Evolutionary conservation across 768 basidiomycete species (phyloP).

Genomic region (Sistotremastrum suecicum): DNA sequence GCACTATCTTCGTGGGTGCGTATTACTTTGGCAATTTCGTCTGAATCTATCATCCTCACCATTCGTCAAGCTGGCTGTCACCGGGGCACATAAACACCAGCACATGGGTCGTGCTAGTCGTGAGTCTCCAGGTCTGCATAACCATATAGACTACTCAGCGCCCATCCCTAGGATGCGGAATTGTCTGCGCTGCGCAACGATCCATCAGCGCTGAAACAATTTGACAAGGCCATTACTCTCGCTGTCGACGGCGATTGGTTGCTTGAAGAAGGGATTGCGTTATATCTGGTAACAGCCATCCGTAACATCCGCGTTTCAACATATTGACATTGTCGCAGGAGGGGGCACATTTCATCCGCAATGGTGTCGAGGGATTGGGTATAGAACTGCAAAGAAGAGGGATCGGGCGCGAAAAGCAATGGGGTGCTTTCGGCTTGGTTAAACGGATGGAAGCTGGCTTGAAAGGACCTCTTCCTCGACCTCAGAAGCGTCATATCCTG

Average conservation of each 20-base stretch:
- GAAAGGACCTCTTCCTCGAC: conserved; percentile 30
- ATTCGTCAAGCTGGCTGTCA: conserved; percentile 41
- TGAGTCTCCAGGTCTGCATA: conserved; percentile 17
- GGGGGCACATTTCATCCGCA: conserved; percentile 55
- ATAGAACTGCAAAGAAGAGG: conserved; percentile 53
- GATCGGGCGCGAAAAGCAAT: conserved; percentile 50
- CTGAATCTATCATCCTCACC: not conserved
- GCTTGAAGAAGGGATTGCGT: conserved; percentile 56
- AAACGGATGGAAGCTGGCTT: conserved; percentile 34
- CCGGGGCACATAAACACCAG: conserved; percentile 56
- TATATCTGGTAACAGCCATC: conserved; percentile 37
- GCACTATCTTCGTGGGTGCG: conserved; percentile 42
- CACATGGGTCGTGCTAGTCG: conserved; percentile 56
- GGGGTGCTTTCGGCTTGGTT: conserved; percentile 65
- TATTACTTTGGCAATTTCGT: not conserved
- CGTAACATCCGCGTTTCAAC: not conserved
- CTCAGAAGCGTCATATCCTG: conserved; percentile 41
- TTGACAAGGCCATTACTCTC: conserved; percentile 56
- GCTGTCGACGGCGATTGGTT: conserved; percentile 57
- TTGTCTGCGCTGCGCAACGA: conserved; percentile 42
- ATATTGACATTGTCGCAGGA: conserved; percentile 25
- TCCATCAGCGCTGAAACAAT: conserved; percentile 47
- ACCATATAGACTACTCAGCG: not conserved
- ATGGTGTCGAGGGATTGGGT: conserved; percentile 52
- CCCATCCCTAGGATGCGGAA: conserved; percentile 45